A percentile compares a stretch with the other conserved stretches of the same genome.
Evolutionary conservation across 192 early-diverging fungal genomes (phyloP).

Genomic region (Helicostylum pulchrum): DNA sequence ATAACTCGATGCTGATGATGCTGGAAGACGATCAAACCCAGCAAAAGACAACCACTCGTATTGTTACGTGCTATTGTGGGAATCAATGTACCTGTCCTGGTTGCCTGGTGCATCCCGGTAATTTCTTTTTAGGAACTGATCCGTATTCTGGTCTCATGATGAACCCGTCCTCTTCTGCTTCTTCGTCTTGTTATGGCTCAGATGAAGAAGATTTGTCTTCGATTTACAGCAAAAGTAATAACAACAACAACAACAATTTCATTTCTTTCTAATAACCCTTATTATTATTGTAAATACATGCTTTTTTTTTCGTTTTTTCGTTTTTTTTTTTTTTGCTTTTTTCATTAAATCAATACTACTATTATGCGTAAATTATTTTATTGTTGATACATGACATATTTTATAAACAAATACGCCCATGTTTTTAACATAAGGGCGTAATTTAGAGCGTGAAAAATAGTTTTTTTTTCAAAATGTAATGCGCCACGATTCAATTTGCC

Average conservation of each 20-base stretch:
- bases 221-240: constrained; percentile 6
- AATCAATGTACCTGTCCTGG: constrained; percentile 16
- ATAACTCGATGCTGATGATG: neutral
- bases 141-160: constrained; percentile 15
- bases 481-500: too few species aligned
- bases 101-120: constrained; percentile 24
- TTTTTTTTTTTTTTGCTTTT: too few species aligned
- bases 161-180: constrained; percentile 8
- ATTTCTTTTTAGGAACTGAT: constrained; percentile 12
- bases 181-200: constrained; percentile 20
- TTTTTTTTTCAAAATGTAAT: too few species aligned
- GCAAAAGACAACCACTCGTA: constrained; percentile 2
- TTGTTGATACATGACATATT: too few species aligned
- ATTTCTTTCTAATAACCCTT: too few species aligned
- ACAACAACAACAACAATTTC: neutral
- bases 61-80: constrained; percentile 25
- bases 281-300: too few species aligned
- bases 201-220: constrained; percentile 11
- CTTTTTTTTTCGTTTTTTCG: too few species aligned
- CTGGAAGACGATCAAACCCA: neutral
- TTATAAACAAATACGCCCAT: too few species aligned
- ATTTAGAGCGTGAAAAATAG: too few species aligned
- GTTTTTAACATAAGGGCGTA: too few species aligned
- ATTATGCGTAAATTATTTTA: too few species aligned
- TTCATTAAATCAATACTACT: too few species aligned